Base-by-base conservation (phyloP, 345 rosid genomes). In the Adansonia digitata region DNA sequence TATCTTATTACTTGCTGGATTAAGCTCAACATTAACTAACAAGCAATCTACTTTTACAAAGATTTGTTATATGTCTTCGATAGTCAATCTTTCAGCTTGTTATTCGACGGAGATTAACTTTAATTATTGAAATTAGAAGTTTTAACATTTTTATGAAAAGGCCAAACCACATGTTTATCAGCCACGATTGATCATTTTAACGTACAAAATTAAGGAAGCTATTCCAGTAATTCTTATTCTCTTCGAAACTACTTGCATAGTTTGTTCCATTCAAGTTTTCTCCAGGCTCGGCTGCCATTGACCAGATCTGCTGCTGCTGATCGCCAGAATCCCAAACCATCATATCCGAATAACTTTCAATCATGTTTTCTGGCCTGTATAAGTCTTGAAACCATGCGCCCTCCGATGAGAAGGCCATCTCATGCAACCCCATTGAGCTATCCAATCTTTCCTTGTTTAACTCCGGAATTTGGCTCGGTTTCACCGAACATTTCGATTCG, bases 221-320 rank as follows among this genome's bases (percentile, higher is more conserved):
- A 27, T 81, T 78, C 85, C 84, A 85, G 13, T 83, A 83, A 29
- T 70, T 66, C 59, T 76, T 79, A 77, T 65, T 65, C 18, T 82
- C 88, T 22, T 83, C 84, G 15, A 73, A 56, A 34, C 31, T 62
- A 12, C 75, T 78, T 5, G 27, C 69, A 40, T 45, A 53, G 59
- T 53, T 26, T 49, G 55, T 49, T 18, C 63, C 3, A 31, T 31
- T 31, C 34, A 31, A 31, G 34, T 31, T 31, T 31, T 31, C 34
- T 31, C 34, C 34, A 31, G 34, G 34, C 34, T 1, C 34, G 2
- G 3, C n/a, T n/a, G n/a, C n/a, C 55, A 56, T 20, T 13, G 52
- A 62, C 13, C 55, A 39, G 26, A 34, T 57, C 35, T 12, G 34
- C 62, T 24, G 60, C 3, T n/a, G n/a, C n/a, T 12, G 62, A 26